A percentile compares a stretch with the other conserved stretches of the same genome.
Conservation (phyloP, 345 rosid species). For the Hypericum perforatum region DNA sequence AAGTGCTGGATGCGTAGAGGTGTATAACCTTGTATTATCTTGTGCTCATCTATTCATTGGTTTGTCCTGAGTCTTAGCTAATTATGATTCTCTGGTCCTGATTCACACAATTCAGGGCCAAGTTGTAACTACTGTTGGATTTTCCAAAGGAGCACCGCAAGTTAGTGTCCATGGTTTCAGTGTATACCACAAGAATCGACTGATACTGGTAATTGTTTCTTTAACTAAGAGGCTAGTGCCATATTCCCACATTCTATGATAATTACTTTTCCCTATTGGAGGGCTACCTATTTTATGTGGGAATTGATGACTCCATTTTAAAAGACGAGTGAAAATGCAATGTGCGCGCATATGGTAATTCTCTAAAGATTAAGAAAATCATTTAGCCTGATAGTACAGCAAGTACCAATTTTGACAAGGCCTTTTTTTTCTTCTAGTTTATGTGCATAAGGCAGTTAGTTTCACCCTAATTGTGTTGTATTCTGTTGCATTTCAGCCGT, state of each 20-base stretch:
- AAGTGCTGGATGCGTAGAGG: conserved; percentile 55
- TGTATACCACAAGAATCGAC: conserved; percentile 86
- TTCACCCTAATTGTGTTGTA: background rate
- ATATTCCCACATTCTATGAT: too few species aligned
- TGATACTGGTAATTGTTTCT: conserved; percentile 50
- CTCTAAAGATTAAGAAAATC: too few species aligned
- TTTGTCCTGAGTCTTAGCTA: too few species aligned
- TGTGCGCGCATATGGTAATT: too few species aligned
- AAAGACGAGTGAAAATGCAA: too few species aligned
- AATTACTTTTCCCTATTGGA: too few species aligned
- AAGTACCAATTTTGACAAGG: too few species aligned
- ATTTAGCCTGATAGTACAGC: too few species aligned
- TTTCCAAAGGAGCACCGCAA: conserved; percentile 83
- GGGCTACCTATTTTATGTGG: too few species aligned
- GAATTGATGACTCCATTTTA: too few species aligned
- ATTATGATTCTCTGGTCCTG: conserved; percentile 1
- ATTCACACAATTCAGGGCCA: conserved; percentile 40
- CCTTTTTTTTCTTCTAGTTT: background rate
- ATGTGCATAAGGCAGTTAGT: too few species aligned
- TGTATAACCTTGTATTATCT: conserved; percentile 7
- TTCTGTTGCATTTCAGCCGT: conserved; percentile 51
- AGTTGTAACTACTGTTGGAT: conserved; percentile 80
- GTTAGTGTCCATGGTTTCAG: conserved; percentile 69
- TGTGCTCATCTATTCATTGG: too few species aligned
- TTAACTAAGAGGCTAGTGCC: background rate